Evolutionary conservation across 2,329 filamentous ascomycete genomes (phyloP).

Genomic region (Fusarium oligoseptatum): DNA sequence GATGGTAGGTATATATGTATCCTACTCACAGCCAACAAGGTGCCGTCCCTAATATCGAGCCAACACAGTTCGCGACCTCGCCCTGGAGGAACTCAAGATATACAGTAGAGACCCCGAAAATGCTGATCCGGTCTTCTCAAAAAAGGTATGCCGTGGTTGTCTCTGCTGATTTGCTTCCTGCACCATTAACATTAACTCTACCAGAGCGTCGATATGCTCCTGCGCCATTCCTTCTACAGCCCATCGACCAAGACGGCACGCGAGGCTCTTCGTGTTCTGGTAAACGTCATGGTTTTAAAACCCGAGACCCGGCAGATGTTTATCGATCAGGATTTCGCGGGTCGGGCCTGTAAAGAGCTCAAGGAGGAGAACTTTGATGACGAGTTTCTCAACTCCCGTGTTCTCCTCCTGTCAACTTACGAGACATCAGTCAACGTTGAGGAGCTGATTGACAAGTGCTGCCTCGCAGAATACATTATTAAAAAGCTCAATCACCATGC

Average conservation of each 20-base stretch:
- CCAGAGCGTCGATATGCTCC: slow-evolving; percentile 81
- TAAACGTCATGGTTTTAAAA: slow-evolving; percentile 76
- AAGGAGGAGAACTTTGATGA: slow-evolving; percentile 83
- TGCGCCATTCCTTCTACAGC: slow-evolving; percentile 79
- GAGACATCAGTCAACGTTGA: slow-evolving; percentile 63
- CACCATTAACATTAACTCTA: slow-evolving; percentile 32
- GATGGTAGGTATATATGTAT: slow-evolving; percentile 68
- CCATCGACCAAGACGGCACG: slow-evolving; percentile 73
- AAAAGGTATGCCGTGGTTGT: slow-evolving; percentile 65
- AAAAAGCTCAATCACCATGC: slow-evolving; percentile 79
- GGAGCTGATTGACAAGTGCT: slow-evolving; percentile 61
- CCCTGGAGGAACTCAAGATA: slow-evolving; percentile 77
- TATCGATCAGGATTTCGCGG: slow-evolving; percentile 63
- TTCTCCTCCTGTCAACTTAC: slow-evolving; percentile 61
- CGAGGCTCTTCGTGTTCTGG: slow-evolving; percentile 85
- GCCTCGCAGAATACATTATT: slow-evolving; percentile 69
- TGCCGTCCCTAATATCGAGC: slow-evolving; percentile 23
- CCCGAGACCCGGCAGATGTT: slow-evolving; percentile 59
- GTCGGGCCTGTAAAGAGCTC: slow-evolving; percentile 77
- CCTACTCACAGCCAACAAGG: neutral
- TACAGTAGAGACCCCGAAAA: slow-evolving; percentile 75
- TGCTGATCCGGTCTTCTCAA: slow-evolving; percentile 87
- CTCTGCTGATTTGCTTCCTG: neutral
- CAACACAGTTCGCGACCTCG: slow-evolving; percentile 71
- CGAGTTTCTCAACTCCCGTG: slow-evolving; percentile 78